Conservation (phyloP, 495 filamentous ascomycete species). For the Pseudomonodictys pantanalensis region DNA sequence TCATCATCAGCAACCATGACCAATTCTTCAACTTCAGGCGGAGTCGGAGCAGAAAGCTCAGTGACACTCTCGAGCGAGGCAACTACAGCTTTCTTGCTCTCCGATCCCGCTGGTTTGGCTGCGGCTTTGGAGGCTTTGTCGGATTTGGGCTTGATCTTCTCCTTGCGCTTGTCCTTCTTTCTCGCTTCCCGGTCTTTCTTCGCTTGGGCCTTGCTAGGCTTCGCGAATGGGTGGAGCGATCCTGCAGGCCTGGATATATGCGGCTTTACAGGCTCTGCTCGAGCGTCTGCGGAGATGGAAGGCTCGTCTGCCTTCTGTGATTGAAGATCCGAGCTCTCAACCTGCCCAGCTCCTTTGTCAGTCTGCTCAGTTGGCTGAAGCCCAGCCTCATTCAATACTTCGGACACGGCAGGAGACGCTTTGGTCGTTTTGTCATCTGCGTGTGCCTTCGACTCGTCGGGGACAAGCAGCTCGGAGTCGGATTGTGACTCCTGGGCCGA, state of each 20-base stretch:
- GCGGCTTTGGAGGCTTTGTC: neutral
- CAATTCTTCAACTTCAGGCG: neutral
- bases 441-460: neutral
- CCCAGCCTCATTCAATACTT: neutral
- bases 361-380: neutral
- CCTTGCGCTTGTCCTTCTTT: conserved; percentile 27
- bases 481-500: conserved; percentile 27
- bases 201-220: conserved; percentile 2
- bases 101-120: neutral
- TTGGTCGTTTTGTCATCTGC: no score
- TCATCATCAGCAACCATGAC: no score
- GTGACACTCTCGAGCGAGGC: neutral
- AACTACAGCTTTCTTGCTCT: neutral
- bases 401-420: neutral
- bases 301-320: neutral
- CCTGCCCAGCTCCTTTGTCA: neutral
- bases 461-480: neutral
- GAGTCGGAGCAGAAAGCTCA: neutral
- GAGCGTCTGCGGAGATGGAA: neutral
- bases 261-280: conserved; percentile 9
- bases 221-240: conserved; percentile 26
- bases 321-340: neutral
- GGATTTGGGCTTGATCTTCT: neutral
- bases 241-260: conserved; percentile 15
- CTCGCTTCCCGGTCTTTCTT: conserved; percentile 19